A percentile compares a stretch with the other conserved stretches of the same genome.
Conservation (phyloP, 2,329 filamentous ascomycete genomes). For the Paraconiothyrium sp. region DNA sequence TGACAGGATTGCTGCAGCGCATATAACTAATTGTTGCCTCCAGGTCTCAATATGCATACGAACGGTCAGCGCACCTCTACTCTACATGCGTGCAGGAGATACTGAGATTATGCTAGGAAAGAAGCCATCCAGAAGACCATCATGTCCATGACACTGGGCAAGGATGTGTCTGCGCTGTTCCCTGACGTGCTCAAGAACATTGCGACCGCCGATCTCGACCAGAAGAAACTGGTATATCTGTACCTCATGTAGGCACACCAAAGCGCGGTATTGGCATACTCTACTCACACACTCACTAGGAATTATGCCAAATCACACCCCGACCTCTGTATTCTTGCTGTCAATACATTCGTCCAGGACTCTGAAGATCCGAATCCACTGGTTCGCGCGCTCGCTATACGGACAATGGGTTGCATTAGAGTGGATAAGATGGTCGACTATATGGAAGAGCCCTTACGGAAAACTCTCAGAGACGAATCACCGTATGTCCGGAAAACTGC, state of each 20-base stretch:
- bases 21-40: slow-evolving; percentile 46
- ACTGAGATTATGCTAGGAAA: slow-evolving; percentile 68
- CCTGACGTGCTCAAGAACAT: slow-evolving; percentile 99
- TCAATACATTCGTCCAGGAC: slow-evolving; percentile 99
- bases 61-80: slow-evolving; percentile 65
- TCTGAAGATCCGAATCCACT: slow-evolving; percentile 98
- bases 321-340: slow-evolving; percentile 96
- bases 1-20: slow-evolving; percentile 19
- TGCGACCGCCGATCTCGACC: slow-evolving; percentile 90
- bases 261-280: neutral
- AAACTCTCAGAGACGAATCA: slow-evolving; percentile 95
- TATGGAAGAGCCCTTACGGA: slow-evolving; percentile 97
- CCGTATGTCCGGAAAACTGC: slow-evolving; percentile 98
- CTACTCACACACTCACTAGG: slow-evolving; percentile 62
- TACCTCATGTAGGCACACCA: slow-evolving; percentile 80
- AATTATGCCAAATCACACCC: slow-evolving; percentile 99
- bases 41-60: slow-evolving; percentile 97
- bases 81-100: slow-evolving; percentile 13
- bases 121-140: slow-evolving; percentile 99
- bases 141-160: slow-evolving; percentile 99
- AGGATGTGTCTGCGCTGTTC: slow-evolving; percentile 96
- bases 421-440: slow-evolving; percentile 99
- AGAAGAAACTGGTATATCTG: slow-evolving; percentile 99
- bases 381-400: slow-evolving; percentile 91
- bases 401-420: slow-evolving; percentile 98